Evolutionary conservation across 305 asterid genomes (phyloP), one percentile per base, ranked within the genome.

Genomic region (Plantago rigida): DNA sequence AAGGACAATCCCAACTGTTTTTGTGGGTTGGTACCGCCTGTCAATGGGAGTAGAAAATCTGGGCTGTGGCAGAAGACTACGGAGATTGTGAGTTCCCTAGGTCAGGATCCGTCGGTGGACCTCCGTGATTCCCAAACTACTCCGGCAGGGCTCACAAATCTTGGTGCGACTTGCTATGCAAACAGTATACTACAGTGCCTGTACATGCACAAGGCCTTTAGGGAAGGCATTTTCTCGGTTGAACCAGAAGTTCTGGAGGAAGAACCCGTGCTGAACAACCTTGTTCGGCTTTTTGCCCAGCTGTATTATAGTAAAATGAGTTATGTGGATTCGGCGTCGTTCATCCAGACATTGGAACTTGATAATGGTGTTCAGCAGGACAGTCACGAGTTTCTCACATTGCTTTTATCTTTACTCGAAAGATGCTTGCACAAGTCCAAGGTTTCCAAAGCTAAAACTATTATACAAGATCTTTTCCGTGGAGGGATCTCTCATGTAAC

Each of bases 81-180:
- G n/a, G 99, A 92, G 79, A 78, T 92, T 54, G 63, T 86, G 60
- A 77, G 78, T 75, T 74, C 92, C 47, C 77, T 92, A 64, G 99
- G 99, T 68, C 80, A 87, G n/a, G 95, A 92, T 68, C 97, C 96
- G 1, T 78, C 84, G 5, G 65, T 49, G 67, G 89, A 89, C 75
- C 80, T 82, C 51, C 99, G 99, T 28, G 80, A 79, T 47, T 88
- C 95, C 54, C 76, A 84, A 4, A 66, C 72, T 45, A 81, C 92
- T 49, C 99, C 99, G 8, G 97, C 99, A 42, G 99, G 99, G 44
- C 95, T 92, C 63, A 92, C 96, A 61, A 92, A 92, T 79, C 84
- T 92, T 62, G 99, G 99, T 42, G 99, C 99, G 7, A 92, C 99
- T 65, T 92, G 99, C 85, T 92, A 92, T 77, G 99, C 99, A 41